Base-by-base conservation (phyloP, 495 filamentous ascomycete genomes). In the Penicillium fimorum region DNA sequence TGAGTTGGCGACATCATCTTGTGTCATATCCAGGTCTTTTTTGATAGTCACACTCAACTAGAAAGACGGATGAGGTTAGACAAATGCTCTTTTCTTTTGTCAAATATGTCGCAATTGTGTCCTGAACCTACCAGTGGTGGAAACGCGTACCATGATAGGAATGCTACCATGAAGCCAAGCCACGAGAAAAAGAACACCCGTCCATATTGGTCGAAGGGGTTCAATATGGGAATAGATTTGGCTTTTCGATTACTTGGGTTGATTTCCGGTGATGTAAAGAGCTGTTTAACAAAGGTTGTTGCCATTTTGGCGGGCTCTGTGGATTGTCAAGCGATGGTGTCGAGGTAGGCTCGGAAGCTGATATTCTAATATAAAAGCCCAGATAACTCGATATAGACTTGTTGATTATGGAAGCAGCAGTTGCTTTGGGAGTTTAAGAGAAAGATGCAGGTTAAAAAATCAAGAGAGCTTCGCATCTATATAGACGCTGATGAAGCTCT, bases 101-200 rank as follows among this genome's bases (percentile, higher is more conserved):
- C 8, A 6, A 35, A 18, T 7, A 32, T 1, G 7, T 47, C 33
- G 32, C 2, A 25, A 10, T 24, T 25, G 8, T 12, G 37, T 15
- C 2, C 11, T 29, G 40, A 11, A 77, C 85, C 73, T 77, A 91
- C 87, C 76, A 94, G 67, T 62, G 90, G 90, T 52, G 90, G 89
- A 74, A 92, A 93, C 1, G 90, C 84, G 72, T 82, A 84, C 80
- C 93, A 97, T 3, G 90, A 93, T 73, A 91, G 88, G 76, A 97
- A 97, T 20, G 92, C 91, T 55, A 97, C 84, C 86, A 97, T 90
- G 75, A 97, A 97, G 9, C 93, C 93, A 47, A 91, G 82, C 87
- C 92, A 96, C 0, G 91, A 90, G 74, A 97, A 96, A 79, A 91
- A 91, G 71, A 95, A 96, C 0, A 94, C 90, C 3, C 92, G 82